Evolutionary conservation across 2,329 filamentous ascomycete species (phyloP), one percentile per base, ranked within the genome.

Genomic region (Neoascochyta sp.): DNA sequence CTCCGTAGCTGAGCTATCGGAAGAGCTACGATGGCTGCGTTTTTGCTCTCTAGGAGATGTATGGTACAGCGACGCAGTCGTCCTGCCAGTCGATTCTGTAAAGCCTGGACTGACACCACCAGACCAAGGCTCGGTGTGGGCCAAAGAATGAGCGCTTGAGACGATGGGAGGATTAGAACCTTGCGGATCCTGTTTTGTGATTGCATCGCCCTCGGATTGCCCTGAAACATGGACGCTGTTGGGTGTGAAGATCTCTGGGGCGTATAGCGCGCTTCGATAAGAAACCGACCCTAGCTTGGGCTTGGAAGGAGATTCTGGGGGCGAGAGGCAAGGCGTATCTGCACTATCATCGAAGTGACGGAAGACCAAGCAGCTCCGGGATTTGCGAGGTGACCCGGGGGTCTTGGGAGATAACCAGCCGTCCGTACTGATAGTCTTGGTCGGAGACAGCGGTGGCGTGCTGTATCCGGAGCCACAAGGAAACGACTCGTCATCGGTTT

Each of bases 371-470:
- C 50, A 56, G 36, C 47, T 56, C 27, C 35, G 47, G 29, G 40
- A 40, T 30, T 57, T 60, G 27, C 52, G 47, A 29, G 54, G 53
- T 26, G 59, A 63, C 19, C 29, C 27, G 6, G 57, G 57, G 22
- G 51, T 59, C 24, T 43, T 48, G 12, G 55, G 54, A 11, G 57
- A 57, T 9, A 39, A 29, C 50, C 52, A 58, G 34, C 38, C 54
- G 17, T 48, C 49, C 20, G 52, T 62, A 36, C 55, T 60, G 36
- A 49, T 37, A 10, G 51, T 58, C 34, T 61, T 62, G 18, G 51
- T 50, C 16, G 57, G 57, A 24, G 59, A 62, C n/a, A 59, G 35
- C 7, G 55, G 57, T 12, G 57, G 59, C 16, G 57, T 60, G 11
- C 40, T 32, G 22, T 47, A 54, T 18, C 50, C 47, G 15, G 39